phyloP scores from a whole-genome alignment of 2,329 filamentous ascomycete species.

The Aspergillus flavus region DNA sequence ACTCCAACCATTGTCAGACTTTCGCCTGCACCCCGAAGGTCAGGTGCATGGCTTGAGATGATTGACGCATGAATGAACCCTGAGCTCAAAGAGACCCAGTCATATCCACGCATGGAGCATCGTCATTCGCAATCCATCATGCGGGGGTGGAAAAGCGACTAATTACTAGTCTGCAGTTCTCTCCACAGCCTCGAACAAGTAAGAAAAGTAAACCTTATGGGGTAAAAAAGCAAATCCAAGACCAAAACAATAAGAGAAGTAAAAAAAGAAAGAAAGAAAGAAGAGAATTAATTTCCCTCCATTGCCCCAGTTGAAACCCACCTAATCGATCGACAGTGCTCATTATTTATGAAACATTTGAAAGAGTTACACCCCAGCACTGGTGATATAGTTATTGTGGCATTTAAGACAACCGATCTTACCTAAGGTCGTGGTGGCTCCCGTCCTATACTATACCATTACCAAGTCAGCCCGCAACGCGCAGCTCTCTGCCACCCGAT shows the following conservation, averaged over 20 bases:
- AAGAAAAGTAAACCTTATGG: constrained; percentile 6
- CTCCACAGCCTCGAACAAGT: constrained; percentile 9
- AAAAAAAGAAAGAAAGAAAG: not conserved
- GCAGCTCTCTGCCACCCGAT: constrained; percentile 6
- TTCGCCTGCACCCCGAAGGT: not conserved
- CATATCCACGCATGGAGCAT: not conserved
- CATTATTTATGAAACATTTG: not conserved
- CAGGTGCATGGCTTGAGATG: constrained; percentile 3
- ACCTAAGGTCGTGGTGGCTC: not conserved
- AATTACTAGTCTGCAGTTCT: constrained; percentile 14
- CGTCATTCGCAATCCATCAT: constrained; percentile 11
- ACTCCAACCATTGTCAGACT: not conserved
- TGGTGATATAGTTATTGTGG: not conserved
- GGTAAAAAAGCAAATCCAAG: constrained; percentile 2
- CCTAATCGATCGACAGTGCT: not conserved
- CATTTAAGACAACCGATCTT: not conserved
- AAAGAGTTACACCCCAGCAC: not conserved
- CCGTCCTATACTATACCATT: not conserved
- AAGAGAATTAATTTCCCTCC: not conserved
- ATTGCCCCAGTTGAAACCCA: too few species aligned
- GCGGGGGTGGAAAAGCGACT: constrained; percentile 16
- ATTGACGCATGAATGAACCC: constrained; percentile 2
- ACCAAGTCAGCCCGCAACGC: not conserved
- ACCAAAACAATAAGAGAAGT: not conserved
- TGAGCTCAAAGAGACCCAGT: constrained; percentile 2